phyloP scores from a whole-genome alignment of 2,329 filamentous ascomycete genomes.

The Aspergillus versicolor region DNA sequence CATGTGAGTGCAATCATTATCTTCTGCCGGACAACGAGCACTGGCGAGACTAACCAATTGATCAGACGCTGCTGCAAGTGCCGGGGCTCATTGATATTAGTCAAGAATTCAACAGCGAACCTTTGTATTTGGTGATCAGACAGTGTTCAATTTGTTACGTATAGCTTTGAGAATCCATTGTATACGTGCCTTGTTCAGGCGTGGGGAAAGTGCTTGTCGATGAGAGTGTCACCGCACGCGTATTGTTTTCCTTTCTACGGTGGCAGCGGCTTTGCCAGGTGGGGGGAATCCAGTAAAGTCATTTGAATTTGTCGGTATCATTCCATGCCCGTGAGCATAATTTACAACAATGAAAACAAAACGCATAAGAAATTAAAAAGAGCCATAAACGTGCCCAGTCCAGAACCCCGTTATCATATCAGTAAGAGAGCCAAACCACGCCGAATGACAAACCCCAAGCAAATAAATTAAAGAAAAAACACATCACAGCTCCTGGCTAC shows the following conservation, averaged over 20 bases:
- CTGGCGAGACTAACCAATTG: constrained; percentile 4
- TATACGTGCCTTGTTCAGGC: too few species aligned
- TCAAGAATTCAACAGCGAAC: not conserved
- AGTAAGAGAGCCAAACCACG: constrained; percentile 66
- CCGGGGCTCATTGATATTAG: not conserved
- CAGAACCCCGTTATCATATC: constrained; percentile 75
- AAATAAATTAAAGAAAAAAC: constrained; percentile 49
- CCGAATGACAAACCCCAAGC: constrained; percentile 64
- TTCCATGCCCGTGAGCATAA: constrained; percentile 59
- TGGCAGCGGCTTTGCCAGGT: too few species aligned
- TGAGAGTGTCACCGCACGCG: too few species aligned
- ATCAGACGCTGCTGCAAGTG: constrained; percentile 14
- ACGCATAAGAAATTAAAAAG: constrained; percentile 52
- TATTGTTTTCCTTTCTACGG: too few species aligned
- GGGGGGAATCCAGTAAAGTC: constrained; percentile 18
- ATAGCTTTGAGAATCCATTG: too few species aligned
- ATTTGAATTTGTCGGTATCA: constrained; percentile 42
- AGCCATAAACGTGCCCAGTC: constrained; percentile 58
- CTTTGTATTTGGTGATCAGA: not conserved
- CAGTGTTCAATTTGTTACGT: too few species aligned
- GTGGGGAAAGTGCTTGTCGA: too few species aligned
- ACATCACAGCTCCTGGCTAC: constrained; percentile 85
- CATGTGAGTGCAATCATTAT: constrained; percentile 63
- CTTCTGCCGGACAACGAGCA: not conserved
- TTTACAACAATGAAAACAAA: constrained; percentile 55